Evolutionary conservation across 2,329 filamentous ascomycete species (phyloP), one percentile per base, ranked within the genome.

Genomic region (Clonostachys sp.): DNA sequence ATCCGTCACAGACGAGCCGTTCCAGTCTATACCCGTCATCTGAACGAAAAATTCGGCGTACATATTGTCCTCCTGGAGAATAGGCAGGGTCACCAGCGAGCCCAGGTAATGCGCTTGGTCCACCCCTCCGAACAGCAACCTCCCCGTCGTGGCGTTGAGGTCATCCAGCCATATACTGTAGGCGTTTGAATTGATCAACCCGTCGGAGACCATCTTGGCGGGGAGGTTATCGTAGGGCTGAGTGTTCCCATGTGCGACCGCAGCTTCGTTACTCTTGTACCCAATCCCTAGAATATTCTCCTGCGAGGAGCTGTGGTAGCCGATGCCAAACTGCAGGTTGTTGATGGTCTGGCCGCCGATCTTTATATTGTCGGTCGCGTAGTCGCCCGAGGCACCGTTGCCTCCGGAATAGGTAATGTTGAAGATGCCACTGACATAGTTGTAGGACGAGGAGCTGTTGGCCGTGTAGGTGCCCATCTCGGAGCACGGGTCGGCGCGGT

Each of bases 381-480:
- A 96, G 65, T 94, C 87, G 34, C 91, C 91, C 2, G 70, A 63
- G 1, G 90, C 87, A 6, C 83, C 82, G 1, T 87, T 87, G 42
- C 88, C 88, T 65, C 96, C 91, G 39, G 87, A 86, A 55, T 96
- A 96, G 2, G 84, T 83, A 53, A 96, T 95, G 68, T 92, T 91
- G 72, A 96, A 96, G 50, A 83, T 75, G 59, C 80, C 83, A 52
- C 83, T 84, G 47, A 95, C 66, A 60, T 84, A 90, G 34, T 75
- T 59, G 65, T 91, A 92, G 3, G 89, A 88, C 3, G 87, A 89
- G 0, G 90, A 95, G 1, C 73, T 66, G 61, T 87, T 86, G 39
- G 87, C 77, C 41, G 68, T 63, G 64, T 91, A 95, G 2, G 82
- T 82, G 13, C 88, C 89, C 1, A 81, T 77, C 16, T 66, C 67